phyloP scores from a whole-genome alignment of 2,329 filamentous ascomycete species.

The Cadophora gregata region DNA sequence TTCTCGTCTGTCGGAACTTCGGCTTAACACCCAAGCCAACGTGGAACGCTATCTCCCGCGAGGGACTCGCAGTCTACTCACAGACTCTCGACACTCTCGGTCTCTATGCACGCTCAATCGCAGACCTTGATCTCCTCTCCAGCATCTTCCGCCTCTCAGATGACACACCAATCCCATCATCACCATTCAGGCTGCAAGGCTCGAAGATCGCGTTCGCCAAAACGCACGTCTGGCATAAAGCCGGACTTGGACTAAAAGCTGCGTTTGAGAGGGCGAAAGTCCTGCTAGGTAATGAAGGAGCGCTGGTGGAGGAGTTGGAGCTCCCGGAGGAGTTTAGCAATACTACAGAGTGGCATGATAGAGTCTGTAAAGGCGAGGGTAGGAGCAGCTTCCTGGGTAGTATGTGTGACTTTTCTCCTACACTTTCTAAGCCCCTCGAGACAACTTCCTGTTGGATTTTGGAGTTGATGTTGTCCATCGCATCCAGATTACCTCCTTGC shows the following conservation, averaged over 20 bases:
- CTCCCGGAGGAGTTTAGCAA: constrained; percentile 56
- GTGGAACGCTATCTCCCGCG: constrained; percentile 65
- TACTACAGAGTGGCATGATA: constrained; percentile 58
- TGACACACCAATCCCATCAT: constrained; percentile 46
- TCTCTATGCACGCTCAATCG: constrained; percentile 61
- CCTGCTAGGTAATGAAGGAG: constrained; percentile 54
- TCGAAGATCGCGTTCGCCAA: constrained; percentile 61
- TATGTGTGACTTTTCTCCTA: constrained; percentile 24
- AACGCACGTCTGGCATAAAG: constrained; percentile 58
- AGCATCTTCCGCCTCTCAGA: constrained; percentile 61
- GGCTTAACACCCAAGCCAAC: constrained; percentile 52
- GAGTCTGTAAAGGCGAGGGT: constrained; percentile 58
- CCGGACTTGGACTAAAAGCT: constrained; percentile 50
- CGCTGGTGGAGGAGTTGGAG: constrained; percentile 60
- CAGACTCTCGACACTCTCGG: constrained; percentile 67
- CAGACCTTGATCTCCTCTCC: constrained; percentile 62
- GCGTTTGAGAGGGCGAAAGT: constrained; percentile 51
- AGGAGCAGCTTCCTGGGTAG: constrained; percentile 54
- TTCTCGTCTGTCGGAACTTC: not conserved
- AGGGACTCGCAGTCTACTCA: constrained; percentile 65
- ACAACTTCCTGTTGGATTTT: not conserved
- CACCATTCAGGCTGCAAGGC: constrained; percentile 49
- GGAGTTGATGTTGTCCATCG: not conserved
- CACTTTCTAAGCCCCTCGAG: not conserved
- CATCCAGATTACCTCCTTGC: constrained; percentile 55